These are phyloP conservation scores for Hypoxylon perforatum DNA, from an alignment of 495 filamentous ascomycete species.

Conservation along the genomic window DNA sequence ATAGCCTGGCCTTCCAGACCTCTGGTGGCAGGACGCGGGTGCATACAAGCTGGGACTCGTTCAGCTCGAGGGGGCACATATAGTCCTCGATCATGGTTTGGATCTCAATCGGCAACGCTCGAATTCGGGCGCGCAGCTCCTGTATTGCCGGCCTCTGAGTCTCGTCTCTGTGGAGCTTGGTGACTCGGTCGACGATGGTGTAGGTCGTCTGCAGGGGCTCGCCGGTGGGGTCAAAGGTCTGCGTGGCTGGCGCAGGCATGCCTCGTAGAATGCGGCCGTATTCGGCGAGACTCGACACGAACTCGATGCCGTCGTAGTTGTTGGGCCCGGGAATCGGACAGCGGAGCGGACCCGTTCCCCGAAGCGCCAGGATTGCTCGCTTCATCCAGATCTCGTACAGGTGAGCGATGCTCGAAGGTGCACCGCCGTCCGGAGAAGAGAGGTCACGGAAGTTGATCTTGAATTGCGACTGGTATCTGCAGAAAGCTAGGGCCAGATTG, in stretches of 20 bases:
- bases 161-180: too few relatives aligned
- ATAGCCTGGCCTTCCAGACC: conserved; percentile 26
- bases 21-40: conserved; percentile 21
- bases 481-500: conserved; percentile 18
- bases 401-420: conserved; percentile 24
- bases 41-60: not conserved
- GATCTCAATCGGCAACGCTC: too few relatives aligned
- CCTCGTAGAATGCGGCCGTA: not conserved
- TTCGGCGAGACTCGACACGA: not conserved
- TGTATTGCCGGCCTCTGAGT: too few relatives aligned
- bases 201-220: too few relatives aligned
- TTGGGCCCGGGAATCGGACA: not conserved
- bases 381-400: conserved; percentile 42
- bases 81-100: not conserved
- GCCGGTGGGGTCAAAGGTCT: too few relatives aligned
- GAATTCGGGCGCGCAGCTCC: too few relatives aligned
- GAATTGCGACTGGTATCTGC: conserved; percentile 13
- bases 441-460: conserved; percentile 14
- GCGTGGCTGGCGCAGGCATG: too few relatives aligned
- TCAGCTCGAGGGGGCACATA: conserved; percentile 29
- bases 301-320: not conserved
- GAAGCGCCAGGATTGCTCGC: conserved; percentile 16
- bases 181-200: too few relatives aligned
- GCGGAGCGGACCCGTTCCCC: not conserved
- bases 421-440: not conserved